These are phyloP conservation scores for Cucumis melo DNA, from an alignment of 306 rosid genomes.

Conservation along the genomic window DNA sequence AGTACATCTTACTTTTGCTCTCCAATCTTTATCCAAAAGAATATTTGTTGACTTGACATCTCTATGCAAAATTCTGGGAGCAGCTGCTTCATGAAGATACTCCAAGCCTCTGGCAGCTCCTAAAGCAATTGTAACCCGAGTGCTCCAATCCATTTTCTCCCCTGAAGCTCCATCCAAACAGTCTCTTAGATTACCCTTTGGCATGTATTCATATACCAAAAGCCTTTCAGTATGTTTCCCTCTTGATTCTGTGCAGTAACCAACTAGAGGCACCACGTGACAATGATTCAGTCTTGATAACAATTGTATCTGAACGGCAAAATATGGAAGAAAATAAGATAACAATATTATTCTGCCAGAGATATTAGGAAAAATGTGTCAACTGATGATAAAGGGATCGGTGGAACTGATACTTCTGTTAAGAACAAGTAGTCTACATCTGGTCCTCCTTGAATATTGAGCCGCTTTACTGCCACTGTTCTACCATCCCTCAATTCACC, in stretches of 20 bases:
- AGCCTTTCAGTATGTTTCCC: slow-evolving; percentile 69
- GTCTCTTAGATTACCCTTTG: slow-evolving; percentile 81
- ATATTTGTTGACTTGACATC: slow-evolving; percentile 95
- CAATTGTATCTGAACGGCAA: slow-evolving; percentile 67
- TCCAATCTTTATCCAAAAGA: slow-evolving; percentile 79
- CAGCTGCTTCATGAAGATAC: slow-evolving; percentile 98
- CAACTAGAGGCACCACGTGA: slow-evolving; percentile 82
- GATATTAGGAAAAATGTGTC: background rate
- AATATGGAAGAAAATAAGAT: background rate
- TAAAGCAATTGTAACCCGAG: slow-evolving; percentile 78
- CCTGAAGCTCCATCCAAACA: slow-evolving; percentile 54
- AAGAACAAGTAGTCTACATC: slow-evolving; percentile 54
- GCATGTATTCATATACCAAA: slow-evolving; percentile 71
- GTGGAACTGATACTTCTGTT: slow-evolving; percentile 51
- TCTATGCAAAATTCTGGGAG: slow-evolving; percentile 88
- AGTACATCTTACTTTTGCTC: slow-evolving; percentile 48
- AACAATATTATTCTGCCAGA: background rate
- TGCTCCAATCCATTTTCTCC: slow-evolving; percentile 47
- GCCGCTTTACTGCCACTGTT: slow-evolving; percentile 67
- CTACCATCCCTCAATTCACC: slow-evolving; percentile 57
- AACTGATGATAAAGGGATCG: background rate
- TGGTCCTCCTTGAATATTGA: slow-evolving; percentile 53
- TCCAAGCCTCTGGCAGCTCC: slow-evolving; percentile 98
- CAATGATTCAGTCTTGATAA: slow-evolving; percentile 84
- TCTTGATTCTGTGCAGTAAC: slow-evolving; percentile 72